Percentiles rank a stretch among this genome's conserved stretches.
Evolutionary conservation across 2,329 filamentous ascomycete genomes (phyloP).

Genomic region (Ilyonectria mors-panacis): DNA sequence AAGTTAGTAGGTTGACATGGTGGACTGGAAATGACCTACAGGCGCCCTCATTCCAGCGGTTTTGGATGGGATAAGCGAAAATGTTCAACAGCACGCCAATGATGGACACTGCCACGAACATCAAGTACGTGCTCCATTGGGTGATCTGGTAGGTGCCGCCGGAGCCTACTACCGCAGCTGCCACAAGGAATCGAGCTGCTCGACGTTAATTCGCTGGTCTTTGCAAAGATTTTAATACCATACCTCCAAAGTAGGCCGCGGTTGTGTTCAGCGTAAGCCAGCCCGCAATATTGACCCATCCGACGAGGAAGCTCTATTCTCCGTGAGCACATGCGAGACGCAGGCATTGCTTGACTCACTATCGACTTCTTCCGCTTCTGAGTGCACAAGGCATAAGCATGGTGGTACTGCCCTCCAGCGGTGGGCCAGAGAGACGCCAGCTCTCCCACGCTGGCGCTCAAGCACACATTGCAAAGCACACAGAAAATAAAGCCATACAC

Average conservation of each 20-base stretch:
- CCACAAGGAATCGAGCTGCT: constrained; percentile 59
- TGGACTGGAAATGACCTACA: constrained; percentile 39
- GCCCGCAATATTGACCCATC: constrained; percentile 62
- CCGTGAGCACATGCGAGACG: constrained; percentile 1
- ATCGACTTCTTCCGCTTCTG: constrained; percentile 56
- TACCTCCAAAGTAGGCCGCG: constrained; percentile 60
- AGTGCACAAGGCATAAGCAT: constrained; percentile 58
- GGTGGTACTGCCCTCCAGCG: constrained; percentile 58
- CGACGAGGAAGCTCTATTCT: constrained; percentile 58
- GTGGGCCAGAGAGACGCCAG: constrained; percentile 41
- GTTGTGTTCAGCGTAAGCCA: constrained; percentile 62
- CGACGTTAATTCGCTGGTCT: constrained; percentile 6
- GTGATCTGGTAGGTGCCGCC: constrained; percentile 56
- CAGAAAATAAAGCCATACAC: constrained; percentile 59
- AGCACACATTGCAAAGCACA: constrained; percentile 39
- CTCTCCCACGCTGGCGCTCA: constrained; percentile 40
- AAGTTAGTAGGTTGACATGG: not conserved
- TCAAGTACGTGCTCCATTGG: constrained; percentile 58
- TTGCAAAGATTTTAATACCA: not conserved
- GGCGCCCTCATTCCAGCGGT: constrained; percentile 59
- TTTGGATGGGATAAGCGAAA: constrained; percentile 59
- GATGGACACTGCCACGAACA: constrained; percentile 53
- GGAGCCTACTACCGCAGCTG: constrained; percentile 58
- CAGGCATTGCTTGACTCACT: constrained; percentile 38
- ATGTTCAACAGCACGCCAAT: constrained; percentile 54